These are phyloP conservation scores for Rhizopogon vesiculosus DNA, from an alignment of 768 basidiomycete genomes.

Conservation along the genomic window DNA sequence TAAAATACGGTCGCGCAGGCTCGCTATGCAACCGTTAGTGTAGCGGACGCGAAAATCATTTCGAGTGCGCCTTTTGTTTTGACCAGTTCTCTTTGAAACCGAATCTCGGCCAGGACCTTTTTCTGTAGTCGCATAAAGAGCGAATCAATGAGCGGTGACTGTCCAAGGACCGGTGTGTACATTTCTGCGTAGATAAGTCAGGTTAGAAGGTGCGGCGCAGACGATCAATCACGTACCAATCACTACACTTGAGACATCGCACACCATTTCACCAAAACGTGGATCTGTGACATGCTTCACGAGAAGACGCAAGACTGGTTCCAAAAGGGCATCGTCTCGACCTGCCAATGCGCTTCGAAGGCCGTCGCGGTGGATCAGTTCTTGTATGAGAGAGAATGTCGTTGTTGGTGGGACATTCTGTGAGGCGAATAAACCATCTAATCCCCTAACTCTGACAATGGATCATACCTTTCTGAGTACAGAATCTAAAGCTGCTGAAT, in stretches of 20 bases:
- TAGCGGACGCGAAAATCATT: conserved; percentile 75
- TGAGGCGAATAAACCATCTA: background rate
- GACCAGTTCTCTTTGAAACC: conserved; percentile 82
- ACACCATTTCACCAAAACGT: conserved; percentile 87
- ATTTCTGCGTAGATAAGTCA: conserved; percentile 54
- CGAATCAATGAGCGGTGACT: conserved; percentile 88
- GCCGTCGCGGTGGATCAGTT: conserved; percentile 89
- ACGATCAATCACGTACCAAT: conserved; percentile 56
- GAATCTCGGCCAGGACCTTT: conserved; percentile 82
- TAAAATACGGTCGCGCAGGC: conserved; percentile 12
- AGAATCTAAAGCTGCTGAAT: conserved; percentile 90
- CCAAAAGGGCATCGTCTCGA: conserved; percentile 89
- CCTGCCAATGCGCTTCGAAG: conserved; percentile 81
- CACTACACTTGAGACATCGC: conserved; percentile 73
- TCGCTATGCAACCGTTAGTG: conserved; percentile 24
- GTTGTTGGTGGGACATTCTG: conserved; percentile 83
- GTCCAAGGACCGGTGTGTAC: conserved; percentile 88
- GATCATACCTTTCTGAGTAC: conserved; percentile 73
- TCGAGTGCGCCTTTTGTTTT: conserved; percentile 84
- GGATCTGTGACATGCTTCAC: conserved; percentile 85
- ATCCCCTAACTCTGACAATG: background rate
- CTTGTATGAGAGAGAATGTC: conserved; percentile 87
- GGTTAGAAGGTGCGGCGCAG: conserved; percentile 2
- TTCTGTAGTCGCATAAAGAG: conserved; percentile 77
- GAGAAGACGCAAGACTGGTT: conserved; percentile 85